Base-by-base conservation (phyloP, 306 rosid species). In the Abrus precatorius region DNA sequence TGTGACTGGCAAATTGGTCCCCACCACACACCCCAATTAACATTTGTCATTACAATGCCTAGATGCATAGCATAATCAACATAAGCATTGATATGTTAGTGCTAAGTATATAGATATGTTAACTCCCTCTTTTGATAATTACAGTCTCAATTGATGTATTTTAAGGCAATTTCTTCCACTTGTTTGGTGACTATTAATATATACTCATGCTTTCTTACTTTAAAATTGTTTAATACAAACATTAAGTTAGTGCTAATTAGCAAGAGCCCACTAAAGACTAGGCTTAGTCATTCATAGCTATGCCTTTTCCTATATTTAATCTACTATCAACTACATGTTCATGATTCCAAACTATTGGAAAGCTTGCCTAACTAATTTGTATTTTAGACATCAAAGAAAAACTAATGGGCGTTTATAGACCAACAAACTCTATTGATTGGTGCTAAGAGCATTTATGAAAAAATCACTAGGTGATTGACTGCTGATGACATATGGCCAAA, bases 241-340 rank as follows among this genome's bases (percentile, higher is more conserved):
- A 64, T 47, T 56, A 52, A 47, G 72, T 66, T 53, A 69, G 85
- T 62, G 75, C 41, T 57, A 38, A 80, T 79, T 65, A 76, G 70
- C 65, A 64, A 71, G 75, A 74, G 74, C 72, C 77, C 84, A 79
- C 80, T 73, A 53, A 5, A 56, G 76, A 34, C 36, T 47, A 67
- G 72, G 62, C 61, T 59, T 48, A 28, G 73, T 75, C 38, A 54
- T 78, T 61, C 49, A 27, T 85, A 36, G 43, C 28, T 65, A 43
- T 57, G 49, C 27, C 43, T 67, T 66, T 77, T 53, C 6, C 14
- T 47, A 33, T 67, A 43, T 20, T 75, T 44, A 60, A 50, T 45
- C 49, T 57, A 20, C 71, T 59, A 40, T 49, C 44, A 20, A 33
- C 43, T n/a, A 9, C 57, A 71, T 57, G 43, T 27, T 12, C 64